These are phyloP conservation scores for Botrytis aclada DNA, from an alignment of 2,329 filamentous ascomycete species.

Conservation along the genomic window DNA sequence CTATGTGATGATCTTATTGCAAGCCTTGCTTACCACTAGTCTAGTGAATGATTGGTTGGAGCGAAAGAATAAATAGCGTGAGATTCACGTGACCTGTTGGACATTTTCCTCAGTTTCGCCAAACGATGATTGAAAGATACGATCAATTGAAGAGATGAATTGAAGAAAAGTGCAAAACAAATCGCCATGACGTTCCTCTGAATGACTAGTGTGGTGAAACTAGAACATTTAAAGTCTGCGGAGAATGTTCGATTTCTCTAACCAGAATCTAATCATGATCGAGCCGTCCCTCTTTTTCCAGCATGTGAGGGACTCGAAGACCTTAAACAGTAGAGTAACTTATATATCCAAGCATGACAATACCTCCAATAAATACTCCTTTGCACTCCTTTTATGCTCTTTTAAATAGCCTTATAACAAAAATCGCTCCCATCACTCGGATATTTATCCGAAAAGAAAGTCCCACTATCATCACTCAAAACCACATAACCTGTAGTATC, in stretches of 20 bases:
- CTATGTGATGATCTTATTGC: neutral
- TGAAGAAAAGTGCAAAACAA: neutral
- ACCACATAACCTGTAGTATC: constrained; percentile 7
- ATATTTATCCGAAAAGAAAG: constrained; percentile 17
- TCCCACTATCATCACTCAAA: neutral
- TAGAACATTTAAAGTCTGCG: neutral
- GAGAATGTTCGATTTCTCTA: neutral
- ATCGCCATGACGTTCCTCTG: too few species aligned
- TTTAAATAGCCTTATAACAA: neutral
- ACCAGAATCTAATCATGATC: neutral
- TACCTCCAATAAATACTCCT: neutral
- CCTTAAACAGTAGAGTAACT: neutral
- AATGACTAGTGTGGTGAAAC: neutral
- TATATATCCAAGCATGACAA: neutral
- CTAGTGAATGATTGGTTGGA: neutral
- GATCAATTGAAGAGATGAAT: neutral
- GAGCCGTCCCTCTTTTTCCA: neutral
- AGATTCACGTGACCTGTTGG: neutral
- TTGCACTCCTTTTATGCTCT: neutral
- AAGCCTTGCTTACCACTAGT: neutral
- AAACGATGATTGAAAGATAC: neutral
- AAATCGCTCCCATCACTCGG: constrained; percentile 12
- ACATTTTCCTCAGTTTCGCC: neutral
- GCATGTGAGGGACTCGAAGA: neutral
- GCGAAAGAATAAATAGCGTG: neutral